Base-by-base conservation (phyloP, 169 alveolate genomes). In the Plasmodium relictum region DNA sequence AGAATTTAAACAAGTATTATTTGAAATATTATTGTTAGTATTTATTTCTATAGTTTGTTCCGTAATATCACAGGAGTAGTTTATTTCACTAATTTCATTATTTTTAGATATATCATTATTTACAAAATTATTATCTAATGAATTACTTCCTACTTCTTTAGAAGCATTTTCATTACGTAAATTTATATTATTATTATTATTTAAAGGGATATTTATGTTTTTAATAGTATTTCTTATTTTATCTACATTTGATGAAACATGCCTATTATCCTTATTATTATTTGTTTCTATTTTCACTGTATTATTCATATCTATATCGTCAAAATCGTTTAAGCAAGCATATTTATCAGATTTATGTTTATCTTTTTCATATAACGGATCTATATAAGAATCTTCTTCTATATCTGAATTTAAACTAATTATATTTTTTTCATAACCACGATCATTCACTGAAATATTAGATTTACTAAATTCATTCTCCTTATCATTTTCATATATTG, bases 351-450 rank as follows among this genome's bases (percentile, higher is more conserved):
- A 18, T 45, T 22, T 0, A 24, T 41, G 6, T 50, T 37, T 71
- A 24, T 42, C 83, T 66, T 18, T 26, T 16, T 5, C 54, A 71
- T 16, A 22, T 4, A 37, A 18, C 58, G 52, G 14, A 41, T 26
- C 68, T 48, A 18, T 22, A 71, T 50, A 71, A n/a, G n/a, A 24
- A 24, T 71, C 83, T 12, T 71, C 42, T 16, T 71, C 83, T 22
- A 48, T 66, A 10, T 71, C 83, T 41, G 83, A 71, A 39, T 71
- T 71, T 50, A 50, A 10, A 58, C 22, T 52, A 71, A 71, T 22
- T 26, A 50, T 6, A 14, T 71, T 52, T 18, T 58, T 58, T 16
- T 26, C n/a, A 10, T 37, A 71, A 16, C 52, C 68, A 50, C 7
- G 50, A 50, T 31, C 65, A 20, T 50, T 16, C 2, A 6, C 9